Conservation (phyloP, 2,329 filamentous ascomycete genomes). For the Diplodia intermedia region DNA sequence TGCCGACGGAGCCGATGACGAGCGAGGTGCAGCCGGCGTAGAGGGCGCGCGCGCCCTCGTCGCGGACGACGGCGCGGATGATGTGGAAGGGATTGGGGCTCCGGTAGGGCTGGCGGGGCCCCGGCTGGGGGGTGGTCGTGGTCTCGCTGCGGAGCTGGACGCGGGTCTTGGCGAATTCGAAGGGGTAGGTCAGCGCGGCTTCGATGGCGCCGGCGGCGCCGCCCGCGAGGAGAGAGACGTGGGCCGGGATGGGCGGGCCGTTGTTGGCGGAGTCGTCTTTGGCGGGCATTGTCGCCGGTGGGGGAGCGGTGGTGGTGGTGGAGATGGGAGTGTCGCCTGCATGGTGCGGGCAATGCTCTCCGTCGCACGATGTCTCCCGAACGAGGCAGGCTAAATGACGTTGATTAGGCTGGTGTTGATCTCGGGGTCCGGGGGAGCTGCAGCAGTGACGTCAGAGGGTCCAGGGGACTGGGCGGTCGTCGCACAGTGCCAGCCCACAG, state of each 20-base stretch:
- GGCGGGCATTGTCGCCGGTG: not conserved
- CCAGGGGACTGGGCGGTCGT: not conserved
- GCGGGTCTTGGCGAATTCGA: slow-evolving; percentile 72
- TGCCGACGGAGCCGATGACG: slow-evolving; percentile 66
- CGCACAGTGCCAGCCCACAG: not conserved
- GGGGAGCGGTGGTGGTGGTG: not conserved
- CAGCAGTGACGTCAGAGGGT: not conserved
- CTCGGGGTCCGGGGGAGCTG: no score
- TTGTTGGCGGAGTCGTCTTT: not conserved
- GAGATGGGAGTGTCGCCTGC: not conserved
- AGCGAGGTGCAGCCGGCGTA: slow-evolving; percentile 70
- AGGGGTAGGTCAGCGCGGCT: slow-evolving; percentile 60
- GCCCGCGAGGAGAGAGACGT: slow-evolving; percentile 47
- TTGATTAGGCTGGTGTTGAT: no score
- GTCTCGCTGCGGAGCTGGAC: slow-evolving; percentile 60
- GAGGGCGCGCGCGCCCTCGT: slow-evolving; percentile 64
- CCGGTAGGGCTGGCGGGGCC: not conserved
- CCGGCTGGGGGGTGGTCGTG: not conserved
- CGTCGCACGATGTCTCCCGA: no score
- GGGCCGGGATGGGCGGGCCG: not conserved
- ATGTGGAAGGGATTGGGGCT: slow-evolving; percentile 63
- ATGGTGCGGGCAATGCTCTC: no score
- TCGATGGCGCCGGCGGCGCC: slow-evolving; percentile 51
- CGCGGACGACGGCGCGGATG: slow-evolving; percentile 61
- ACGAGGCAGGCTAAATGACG: not conserved